Conservation (phyloP, 148 eudicot species). For the Chenopodium album region DNA sequence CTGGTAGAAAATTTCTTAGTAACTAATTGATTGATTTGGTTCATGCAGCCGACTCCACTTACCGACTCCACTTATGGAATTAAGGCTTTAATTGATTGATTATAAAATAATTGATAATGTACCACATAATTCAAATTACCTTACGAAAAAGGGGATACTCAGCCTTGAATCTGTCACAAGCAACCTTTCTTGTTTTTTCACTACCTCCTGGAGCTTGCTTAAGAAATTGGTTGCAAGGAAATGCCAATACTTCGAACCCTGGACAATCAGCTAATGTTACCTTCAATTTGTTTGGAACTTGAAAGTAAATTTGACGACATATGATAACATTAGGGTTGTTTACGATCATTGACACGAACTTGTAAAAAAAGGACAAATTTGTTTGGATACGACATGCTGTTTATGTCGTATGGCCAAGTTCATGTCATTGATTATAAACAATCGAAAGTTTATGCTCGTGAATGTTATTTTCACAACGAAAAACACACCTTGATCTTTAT, state of each 20-base stretch:
- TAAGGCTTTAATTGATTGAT: too few relatives aligned
- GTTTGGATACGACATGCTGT: too few relatives aligned
- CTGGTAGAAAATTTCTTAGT: conserved; percentile 19
- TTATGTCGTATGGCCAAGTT: too few relatives aligned
- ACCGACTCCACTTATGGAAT: too few relatives aligned
- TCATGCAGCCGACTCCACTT: too few relatives aligned
- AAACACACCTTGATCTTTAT: conserved; percentile 63
- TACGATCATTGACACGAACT: too few relatives aligned
- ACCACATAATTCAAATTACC: conserved; percentile 32
- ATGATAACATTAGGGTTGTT: too few relatives aligned
- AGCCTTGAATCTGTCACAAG: conserved; percentile 77
- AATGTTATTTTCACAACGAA: background rate
- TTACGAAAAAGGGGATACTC: conserved; percentile 87
- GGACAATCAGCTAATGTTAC: background rate
- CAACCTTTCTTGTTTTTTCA: conserved; percentile 58
- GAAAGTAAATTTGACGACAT: too few relatives aligned
- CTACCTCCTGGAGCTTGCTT: conserved; percentile 82
- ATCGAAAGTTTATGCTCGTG: background rate
- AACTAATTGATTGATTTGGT: too few relatives aligned
- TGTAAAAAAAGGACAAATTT: background rate
- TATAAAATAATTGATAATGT: background rate
- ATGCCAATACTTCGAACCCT: conserved; percentile 88
- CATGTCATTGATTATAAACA: background rate
- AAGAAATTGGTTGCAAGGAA: conserved; percentile 92
- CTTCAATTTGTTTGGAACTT: background rate